Evolutionary conservation across 2,329 filamentous ascomycete species (phyloP), one percentile per base, ranked within the genome.

Genomic region (Paracorniculantispora psalliotae): DNA sequence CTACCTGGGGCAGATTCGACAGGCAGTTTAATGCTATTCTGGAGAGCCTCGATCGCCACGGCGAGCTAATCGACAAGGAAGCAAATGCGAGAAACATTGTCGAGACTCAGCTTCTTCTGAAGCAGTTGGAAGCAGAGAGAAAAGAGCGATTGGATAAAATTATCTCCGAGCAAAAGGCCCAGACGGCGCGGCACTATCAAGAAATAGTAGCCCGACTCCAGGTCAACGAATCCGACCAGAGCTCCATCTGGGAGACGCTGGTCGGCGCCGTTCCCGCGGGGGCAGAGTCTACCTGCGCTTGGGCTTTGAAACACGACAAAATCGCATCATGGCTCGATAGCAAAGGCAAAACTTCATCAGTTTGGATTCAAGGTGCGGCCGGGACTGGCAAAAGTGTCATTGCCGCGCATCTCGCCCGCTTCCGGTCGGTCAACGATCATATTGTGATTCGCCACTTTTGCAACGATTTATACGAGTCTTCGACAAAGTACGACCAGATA

Each of bases 1-100:
- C 70, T 0, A 73, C 73, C 0, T 76, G 73, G 72, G 71, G 72
- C 0, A 69, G 73, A 0, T 76, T 76, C n/a, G 62, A 74, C 30
- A 59, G 70, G 1, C 66, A 64, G 0, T 76, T 76, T 8, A 61
- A 67, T 3, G 60, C 60, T 12, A 73, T 76, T 2, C 21, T 76
- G 2, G 69, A 71, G 2, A 66, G 74, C 13, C 26, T 76, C 26
- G 63, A 70, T 7, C 51, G 46, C 0, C 70, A 75, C 6, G 71
- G 65, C 30, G 21, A 59, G 0, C 57, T 75, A 1, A 63, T 75
- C 4, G 72, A 75, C 35, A 62, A 62, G 2, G 65, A 67, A n/a
- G 72, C 71, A 0, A 74, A 67, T n/a, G 70, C 73, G 0, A 57
- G 50, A 1, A 51, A 70, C 3, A 71, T 73, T 9, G 17, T 57